A percentile compares a stretch with the other conserved stretches of the same genome.
phyloP scores from a whole-genome alignment of 2,329 filamentous ascomycete genomes.

The Neurospora sp. region DNA sequence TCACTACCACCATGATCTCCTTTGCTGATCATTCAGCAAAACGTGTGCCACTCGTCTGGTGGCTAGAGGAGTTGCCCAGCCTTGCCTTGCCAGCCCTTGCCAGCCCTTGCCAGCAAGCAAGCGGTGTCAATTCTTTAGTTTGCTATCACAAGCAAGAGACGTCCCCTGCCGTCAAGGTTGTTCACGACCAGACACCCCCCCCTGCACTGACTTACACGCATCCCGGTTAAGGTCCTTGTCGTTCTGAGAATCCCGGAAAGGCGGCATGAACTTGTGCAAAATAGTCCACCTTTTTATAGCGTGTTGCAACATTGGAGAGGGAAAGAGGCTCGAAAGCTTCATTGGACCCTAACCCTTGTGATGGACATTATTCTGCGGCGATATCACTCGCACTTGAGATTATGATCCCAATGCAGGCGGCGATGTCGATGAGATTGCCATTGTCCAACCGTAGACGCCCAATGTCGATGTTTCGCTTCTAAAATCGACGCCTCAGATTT shows the following conservation, averaged over 20 bases:
- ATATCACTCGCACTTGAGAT: neutral
- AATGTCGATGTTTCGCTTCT: neutral
- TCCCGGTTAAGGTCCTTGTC: neutral
- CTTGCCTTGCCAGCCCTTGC: neutral
- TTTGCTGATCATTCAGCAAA: neutral
- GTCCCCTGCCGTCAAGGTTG: neutral
- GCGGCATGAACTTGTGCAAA: neutral
- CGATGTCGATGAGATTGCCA: neutral
- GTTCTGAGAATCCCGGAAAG: neutral
- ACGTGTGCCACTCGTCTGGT: neutral
- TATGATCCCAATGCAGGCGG: neutral
- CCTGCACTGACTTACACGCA: neutral
- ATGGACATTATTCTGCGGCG: neutral
- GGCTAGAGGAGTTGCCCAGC: neutral
- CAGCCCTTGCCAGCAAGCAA: neutral
- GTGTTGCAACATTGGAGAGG: neutral
- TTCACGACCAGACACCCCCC: neutral
- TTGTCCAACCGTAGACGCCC: neutral
- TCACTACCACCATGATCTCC: neutral
- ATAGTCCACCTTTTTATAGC: neutral
- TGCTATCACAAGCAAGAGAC: neutral
- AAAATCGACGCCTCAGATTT: neutral
- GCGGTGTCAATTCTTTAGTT: neutral
- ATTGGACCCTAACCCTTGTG: neutral
- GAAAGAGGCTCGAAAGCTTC: neutral